Base-by-base conservation (phyloP, 371 early-diverging fungal species). In the Phascolomyces articulosus region DNA sequence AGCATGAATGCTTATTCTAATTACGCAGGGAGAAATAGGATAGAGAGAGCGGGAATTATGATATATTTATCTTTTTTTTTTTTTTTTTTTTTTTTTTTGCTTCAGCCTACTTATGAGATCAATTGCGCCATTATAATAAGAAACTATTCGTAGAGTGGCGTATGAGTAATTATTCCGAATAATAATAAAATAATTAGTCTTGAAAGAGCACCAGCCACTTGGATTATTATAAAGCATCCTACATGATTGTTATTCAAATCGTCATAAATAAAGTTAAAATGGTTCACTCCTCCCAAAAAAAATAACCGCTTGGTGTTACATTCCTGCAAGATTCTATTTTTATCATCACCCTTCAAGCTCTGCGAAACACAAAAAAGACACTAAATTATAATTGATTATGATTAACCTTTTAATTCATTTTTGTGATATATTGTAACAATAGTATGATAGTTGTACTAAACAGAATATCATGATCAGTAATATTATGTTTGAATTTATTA, bases 281-380 rank as follows among this genome's bases (percentile, higher is more conserved):
- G 44, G 15, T 18, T 44, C 16, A 15, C 8, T 24, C 26, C 51
- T 15, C 24, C 7, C 4, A 51, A 51, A 51, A 24, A 24, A n/a
- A n/a, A n/a, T n/a, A n/a, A n/a, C n/a, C n/a, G n/a, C 1, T 24
- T 24, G 20, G 51, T 51, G 24, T 24, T 3, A 51, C 51, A 51
- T 51, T 24, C 51, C 51, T 51, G 51, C 23, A 51, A 51, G 51
- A 24, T 24, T 21, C 51, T 51, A 51, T 51, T 51, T 51, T 51
- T 51, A 51, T 51, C 11, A 8, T 18, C 4, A 6, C 20, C 20
- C 15, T 51, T 24, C 51, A 51, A 20, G 23, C 4, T 7, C 24
- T 23, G 7, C 11, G 23, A n/a, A 24, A 51, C 26, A 20, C 51
- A 51, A 51, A 51, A 11, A 11, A 6, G 11, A 34, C 34, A 34